Evolutionary conservation across 139 green algal genomes (phyloP).

Genomic region (Chlorella ohadii): DNA sequence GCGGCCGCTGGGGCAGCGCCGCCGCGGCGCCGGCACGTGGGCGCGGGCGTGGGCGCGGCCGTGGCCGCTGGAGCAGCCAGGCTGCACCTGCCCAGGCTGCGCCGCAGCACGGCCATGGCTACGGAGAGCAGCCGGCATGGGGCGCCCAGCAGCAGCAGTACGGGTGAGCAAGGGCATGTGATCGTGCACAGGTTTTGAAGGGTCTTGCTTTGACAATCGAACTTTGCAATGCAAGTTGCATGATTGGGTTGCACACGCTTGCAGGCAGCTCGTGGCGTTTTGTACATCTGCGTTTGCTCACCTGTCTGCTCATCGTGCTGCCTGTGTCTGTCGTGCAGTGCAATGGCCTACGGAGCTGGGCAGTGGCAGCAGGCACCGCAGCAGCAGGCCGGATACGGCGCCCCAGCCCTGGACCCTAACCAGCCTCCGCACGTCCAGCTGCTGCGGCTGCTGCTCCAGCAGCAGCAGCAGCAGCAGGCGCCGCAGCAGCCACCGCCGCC

Average conservation of each 20-base stretch:
- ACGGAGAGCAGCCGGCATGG: neutral
- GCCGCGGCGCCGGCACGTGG: neutral
- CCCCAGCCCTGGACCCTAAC: neutral
- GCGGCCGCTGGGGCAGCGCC: neutral
- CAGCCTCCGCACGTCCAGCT: neutral
- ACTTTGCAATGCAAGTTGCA: too few relatives aligned
- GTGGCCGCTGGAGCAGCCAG: too few relatives aligned
- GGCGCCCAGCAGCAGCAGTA: neutral
- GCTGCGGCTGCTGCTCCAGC: slow-evolving; percentile 13
- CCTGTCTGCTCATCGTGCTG: neutral
- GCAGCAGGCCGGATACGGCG: neutral
- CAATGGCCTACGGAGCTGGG: neutral
- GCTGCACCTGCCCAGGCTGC: neutral
- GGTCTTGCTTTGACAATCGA: too few relatives aligned
- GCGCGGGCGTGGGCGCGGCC: too few relatives aligned
- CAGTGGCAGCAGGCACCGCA: neutral
- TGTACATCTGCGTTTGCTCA: too few relatives aligned
- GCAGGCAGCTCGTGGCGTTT: too few relatives aligned
- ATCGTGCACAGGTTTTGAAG: too few relatives aligned
- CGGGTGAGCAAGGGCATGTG: neutral
- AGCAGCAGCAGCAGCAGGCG: too few relatives aligned
- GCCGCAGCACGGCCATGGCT: too few relatives aligned
- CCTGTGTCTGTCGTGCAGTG: neutral
- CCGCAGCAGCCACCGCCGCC: too few relatives aligned
- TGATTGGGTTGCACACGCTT: too few relatives aligned